A percentile compares a stretch with the other conserved stretches of the same genome.
Evolutionary conservation across 345 rosid species (phyloP).

Genomic region (Schrenkiella parvula): DNA sequence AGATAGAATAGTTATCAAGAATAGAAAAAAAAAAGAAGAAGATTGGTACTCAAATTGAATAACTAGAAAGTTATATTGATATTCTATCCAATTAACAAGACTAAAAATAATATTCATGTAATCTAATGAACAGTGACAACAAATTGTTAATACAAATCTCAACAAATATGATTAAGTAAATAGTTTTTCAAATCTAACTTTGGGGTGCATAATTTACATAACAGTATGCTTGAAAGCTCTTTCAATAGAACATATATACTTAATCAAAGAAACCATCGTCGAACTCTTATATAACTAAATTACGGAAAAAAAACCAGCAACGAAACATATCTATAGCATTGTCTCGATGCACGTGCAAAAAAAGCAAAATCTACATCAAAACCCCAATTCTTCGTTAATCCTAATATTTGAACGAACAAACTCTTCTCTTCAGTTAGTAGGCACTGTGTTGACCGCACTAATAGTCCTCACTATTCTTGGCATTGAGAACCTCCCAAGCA

Average conservation of each 20-base stretch:
- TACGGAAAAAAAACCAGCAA: neutral
- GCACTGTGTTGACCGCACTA: constrained; percentile 6
- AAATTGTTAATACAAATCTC: too few species aligned
- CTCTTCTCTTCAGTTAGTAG: constrained; percentile 14
- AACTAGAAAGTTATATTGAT: too few species aligned
- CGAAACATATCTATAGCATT: neutral
- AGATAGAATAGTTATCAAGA: too few species aligned
- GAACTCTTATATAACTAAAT: constrained; percentile 1
- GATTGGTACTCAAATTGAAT: too few species aligned
- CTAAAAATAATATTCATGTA: too few species aligned
- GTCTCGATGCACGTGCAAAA: neutral
- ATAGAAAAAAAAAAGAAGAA: too few species aligned
- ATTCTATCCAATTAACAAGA: too few species aligned
- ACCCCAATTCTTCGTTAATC: neutral
- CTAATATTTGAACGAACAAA: neutral
- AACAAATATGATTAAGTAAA: too few species aligned
- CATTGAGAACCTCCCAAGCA: constrained; percentile 13
- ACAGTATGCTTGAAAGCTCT: too few species aligned
- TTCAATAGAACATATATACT: neutral
- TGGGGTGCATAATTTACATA: too few species aligned
- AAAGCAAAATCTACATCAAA: neutral
- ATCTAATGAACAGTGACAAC: too few species aligned
- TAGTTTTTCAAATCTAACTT: too few species aligned
- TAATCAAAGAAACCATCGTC: neutral
- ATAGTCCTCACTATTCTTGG: constrained; percentile 23